Conservation (phyloP, 257 asterid genomes). For the Paulownia fortunei region DNA sequence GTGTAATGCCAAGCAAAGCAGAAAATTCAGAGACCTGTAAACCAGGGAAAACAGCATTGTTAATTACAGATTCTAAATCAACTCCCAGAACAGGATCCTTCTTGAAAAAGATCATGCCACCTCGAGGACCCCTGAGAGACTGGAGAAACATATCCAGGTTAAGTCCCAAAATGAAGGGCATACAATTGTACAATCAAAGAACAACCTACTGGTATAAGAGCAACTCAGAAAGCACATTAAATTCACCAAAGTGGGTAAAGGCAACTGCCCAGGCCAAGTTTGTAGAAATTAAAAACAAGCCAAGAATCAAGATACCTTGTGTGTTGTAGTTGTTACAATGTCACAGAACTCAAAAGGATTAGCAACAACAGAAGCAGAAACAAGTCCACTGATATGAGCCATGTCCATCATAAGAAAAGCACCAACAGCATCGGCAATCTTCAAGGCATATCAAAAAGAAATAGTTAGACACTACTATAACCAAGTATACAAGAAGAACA, state of each 20-base stretch:
- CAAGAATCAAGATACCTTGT: constrained; percentile 62
- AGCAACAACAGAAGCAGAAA: constrained; percentile 92
- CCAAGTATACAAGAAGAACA: background rate
- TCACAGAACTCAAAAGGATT: constrained; percentile 94
- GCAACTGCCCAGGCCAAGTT: constrained; percentile 4
- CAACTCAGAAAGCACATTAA: background rate
- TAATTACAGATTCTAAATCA: constrained; percentile 85
- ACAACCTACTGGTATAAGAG: background rate
- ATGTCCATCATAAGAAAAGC: constrained; percentile 99
- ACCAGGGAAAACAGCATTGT: constrained; percentile 93
- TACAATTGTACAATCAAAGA: background rate
- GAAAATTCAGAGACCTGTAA: constrained; percentile 64
- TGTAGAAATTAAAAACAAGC: background rate
- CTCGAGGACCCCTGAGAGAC: constrained; percentile 99
- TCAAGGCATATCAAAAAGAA: constrained; percentile 18
- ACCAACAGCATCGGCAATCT: constrained; percentile 93
- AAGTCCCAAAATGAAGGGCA: constrained; percentile 18
- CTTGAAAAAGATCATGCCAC: constrained; percentile 97
- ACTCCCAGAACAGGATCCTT: constrained; percentile 85
- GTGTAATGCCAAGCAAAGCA: background rate
- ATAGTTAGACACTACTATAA: constrained; percentile 13
- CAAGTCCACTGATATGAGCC: constrained; percentile 98
- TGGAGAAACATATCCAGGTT: constrained; percentile 43
- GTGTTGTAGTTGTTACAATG: constrained; percentile 95
- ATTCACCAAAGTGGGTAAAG: background rate